Conservation (phyloP, 2,329 filamentous ascomycete genomes). For the Nigrospora sphaerica region DNA sequence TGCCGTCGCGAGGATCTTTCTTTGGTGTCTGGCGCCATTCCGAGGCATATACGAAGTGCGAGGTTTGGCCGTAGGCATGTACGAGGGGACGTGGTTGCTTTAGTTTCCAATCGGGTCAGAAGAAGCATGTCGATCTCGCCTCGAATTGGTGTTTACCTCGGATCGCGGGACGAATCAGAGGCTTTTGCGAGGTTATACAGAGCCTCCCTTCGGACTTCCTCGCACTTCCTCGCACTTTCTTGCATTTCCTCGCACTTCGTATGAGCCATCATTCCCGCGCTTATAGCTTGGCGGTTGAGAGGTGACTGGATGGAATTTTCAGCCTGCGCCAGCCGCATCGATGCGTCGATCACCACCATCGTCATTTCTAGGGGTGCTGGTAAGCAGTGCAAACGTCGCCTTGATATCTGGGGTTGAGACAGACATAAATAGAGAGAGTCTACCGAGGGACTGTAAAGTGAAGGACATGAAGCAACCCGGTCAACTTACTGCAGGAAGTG, state of each 20-base stretch:
- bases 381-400: background rate
- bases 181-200: background rate
- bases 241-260: background rate
- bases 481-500: background rate
- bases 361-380: background rate
- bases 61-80: background rate
- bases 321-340: background rate
- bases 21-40: background rate
- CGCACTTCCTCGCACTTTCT: background rate
- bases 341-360: background rate
- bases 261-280: background rate
- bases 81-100: background rate
- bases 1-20: background rate
- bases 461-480: background rate
- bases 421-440: background rate
- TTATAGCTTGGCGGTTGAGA: background rate
- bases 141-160: background rate
- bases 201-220: background rate
- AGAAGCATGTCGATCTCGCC: background rate
- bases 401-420: background rate
- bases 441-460: background rate
- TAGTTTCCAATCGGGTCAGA: too few species aligned
- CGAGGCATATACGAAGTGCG: background rate
- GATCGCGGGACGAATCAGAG: background rate
- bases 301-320: background rate